These are phyloP conservation scores for Auriscalpium vulgare DNA, from an alignment of 768 basidiomycete species.

Conservation along the genomic window DNA sequence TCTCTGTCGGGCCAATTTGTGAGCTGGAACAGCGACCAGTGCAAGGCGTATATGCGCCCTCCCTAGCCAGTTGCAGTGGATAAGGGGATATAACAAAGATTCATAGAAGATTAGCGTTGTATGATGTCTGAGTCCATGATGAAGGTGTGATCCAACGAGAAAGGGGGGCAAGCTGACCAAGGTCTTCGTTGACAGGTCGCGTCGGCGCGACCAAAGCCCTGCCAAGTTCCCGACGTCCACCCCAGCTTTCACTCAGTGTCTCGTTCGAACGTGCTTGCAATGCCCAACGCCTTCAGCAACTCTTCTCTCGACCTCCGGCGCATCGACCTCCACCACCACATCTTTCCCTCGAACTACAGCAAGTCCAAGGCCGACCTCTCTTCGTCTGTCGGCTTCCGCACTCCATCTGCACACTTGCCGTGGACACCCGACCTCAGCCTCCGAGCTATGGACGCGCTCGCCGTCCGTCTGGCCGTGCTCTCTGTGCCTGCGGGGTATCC, in stretches of 20 bases:
- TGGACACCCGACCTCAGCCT: conserved; percentile 56
- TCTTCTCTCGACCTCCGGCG: conserved; percentile 1
- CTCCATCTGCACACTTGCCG: conserved; percentile 55
- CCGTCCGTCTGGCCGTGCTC: conserved; percentile 53
- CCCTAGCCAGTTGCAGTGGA: not conserved
- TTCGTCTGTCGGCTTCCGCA: conserved; percentile 47
- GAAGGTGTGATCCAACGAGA: too few species aligned
- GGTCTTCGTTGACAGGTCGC: too few species aligned
- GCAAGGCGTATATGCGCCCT: conserved; percentile 40
- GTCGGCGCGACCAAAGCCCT: too few species aligned
- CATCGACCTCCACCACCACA: conserved; percentile 75
- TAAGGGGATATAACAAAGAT: too few species aligned
- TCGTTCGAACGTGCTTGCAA: too few species aligned
- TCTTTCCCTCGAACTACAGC: conserved; percentile 41
- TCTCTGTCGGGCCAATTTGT: conserved; percentile 70
- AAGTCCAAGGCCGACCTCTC: conserved; percentile 35
- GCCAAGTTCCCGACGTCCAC: too few species aligned
- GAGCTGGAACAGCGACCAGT: conserved; percentile 70
- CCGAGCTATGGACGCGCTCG: conserved; percentile 51
- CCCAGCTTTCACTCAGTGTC: too few species aligned
- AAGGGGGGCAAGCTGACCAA: too few species aligned
- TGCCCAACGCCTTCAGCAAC: too few species aligned
- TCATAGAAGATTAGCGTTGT: too few species aligned
- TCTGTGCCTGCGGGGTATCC: conserved; percentile 56
- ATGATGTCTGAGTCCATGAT: too few species aligned